Evolutionary conservation across 2,329 filamentous ascomycete species (phyloP).

Genomic region (Botrytis fragariae): DNA sequence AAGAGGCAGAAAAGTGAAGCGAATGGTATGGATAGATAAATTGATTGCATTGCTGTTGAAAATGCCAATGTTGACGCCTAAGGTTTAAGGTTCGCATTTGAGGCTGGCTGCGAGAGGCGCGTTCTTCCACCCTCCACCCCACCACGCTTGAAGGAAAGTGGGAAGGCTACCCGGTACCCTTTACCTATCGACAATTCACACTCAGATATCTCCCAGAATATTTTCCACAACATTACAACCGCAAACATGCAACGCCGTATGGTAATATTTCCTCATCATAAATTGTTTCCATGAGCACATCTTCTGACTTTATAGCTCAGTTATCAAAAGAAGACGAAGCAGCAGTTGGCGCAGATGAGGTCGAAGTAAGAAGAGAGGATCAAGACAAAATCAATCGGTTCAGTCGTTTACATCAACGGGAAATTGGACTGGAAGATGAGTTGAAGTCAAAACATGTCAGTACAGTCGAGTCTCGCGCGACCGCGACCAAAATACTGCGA

Average conservation of each 20-base stretch:
- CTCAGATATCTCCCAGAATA: not conserved
- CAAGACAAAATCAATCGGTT: slow-evolving; percentile 99
- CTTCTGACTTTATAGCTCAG: slow-evolving; percentile 40
- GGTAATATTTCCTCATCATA: slow-evolving; percentile 19
- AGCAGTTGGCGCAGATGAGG: slow-evolving; percentile 69
- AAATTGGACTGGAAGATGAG: slow-evolving; percentile 75
- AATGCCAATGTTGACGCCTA: not conserved
- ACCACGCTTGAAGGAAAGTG: not conserved
- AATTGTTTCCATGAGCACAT: not conserved
- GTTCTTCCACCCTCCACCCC: not conserved
- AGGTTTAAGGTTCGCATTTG: not conserved
- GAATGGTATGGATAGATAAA: too few relatives aligned
- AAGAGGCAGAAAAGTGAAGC: not conserved
- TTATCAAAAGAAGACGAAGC: slow-evolving; percentile 92
- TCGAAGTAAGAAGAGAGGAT: slow-evolving; percentile 92
- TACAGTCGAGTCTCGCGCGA: slow-evolving; percentile 19
- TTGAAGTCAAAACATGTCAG: slow-evolving; percentile 74
- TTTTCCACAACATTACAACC: not conserved
- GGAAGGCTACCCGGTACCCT: not conserved
- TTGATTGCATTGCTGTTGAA: not conserved
- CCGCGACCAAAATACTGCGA: not conserved
- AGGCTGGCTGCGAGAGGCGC: not conserved
- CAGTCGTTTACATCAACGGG: slow-evolving; percentile 87
- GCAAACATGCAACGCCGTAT: slow-evolving; percentile 31
- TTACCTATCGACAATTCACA: not conserved